Evolutionary conservation across 306 rosid genomes (phyloP).

Genomic region (Rubus parviflorus): DNA sequence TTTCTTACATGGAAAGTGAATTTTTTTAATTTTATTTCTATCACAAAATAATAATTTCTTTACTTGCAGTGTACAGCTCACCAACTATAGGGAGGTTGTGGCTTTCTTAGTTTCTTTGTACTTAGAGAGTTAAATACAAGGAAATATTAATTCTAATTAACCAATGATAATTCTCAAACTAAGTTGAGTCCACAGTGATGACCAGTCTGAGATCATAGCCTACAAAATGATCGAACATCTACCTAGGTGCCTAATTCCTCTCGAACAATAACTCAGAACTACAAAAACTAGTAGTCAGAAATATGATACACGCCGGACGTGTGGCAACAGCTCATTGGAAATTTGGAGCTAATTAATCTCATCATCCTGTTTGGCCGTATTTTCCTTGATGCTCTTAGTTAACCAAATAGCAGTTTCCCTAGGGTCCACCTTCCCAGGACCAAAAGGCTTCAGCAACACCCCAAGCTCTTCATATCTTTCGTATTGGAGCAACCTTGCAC

Average conservation of each 20-base stretch:
- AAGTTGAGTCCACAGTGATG: slow-evolving; percentile 23
- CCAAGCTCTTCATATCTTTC: slow-evolving; percentile 94
- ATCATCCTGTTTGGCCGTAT: slow-evolving; percentile 55
- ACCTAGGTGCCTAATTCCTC: slow-evolving; percentile 42
- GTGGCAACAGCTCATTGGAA: slow-evolving; percentile 27
- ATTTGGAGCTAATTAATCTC: neutral
- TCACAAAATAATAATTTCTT: neutral
- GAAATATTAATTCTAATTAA: neutral
- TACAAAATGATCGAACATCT: slow-evolving; percentile 32
- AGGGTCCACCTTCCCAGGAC: slow-evolving; percentile 92
- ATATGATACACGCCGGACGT: slow-evolving; percentile 20
- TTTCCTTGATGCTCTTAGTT: slow-evolving; percentile 90
- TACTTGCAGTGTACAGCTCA: neutral
- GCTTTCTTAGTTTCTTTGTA: neutral
- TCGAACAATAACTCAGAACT: slow-evolving; percentile 24
- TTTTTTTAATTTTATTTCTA: too few relatives aligned
- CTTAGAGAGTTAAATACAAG: neutral
- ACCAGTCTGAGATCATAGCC: slow-evolving; percentile 24
- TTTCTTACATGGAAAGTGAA: too few relatives aligned
- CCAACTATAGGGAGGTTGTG: neutral
- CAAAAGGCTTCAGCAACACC: slow-evolving; percentile 93
- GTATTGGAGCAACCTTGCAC: slow-evolving; percentile 88
- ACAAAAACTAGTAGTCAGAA: slow-evolving; percentile 25
- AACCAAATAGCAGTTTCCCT: slow-evolving; percentile 99
- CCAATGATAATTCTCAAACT: slow-evolving; percentile 11